Percentiles rank a stretch among this genome's conserved stretches.
These are phyloP conservation scores for Mycena latifolia DNA, from an alignment of 768 basidiomycete genomes.

Conservation along the genomic window DNA sequence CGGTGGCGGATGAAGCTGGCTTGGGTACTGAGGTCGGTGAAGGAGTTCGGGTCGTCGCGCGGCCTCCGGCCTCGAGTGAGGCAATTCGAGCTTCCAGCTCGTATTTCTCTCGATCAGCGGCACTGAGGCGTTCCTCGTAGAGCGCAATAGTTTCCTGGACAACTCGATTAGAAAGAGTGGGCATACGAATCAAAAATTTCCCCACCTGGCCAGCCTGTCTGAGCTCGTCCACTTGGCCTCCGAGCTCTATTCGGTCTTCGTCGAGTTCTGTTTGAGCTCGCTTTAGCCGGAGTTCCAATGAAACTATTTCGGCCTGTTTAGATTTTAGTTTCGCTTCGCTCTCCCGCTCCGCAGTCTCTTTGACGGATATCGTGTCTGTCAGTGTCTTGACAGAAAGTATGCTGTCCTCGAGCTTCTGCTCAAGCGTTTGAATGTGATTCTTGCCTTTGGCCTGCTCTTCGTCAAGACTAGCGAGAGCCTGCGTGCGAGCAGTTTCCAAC, in stretches of 20 bases:
- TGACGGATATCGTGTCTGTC: conserved; percentile 63
- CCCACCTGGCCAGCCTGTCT: conserved; percentile 89
- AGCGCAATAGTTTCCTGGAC: conserved; percentile 91
- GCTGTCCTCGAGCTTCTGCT: conserved; percentile 51
- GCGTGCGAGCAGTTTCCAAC: conserved; percentile 58
- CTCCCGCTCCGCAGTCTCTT: conserved; percentile 64
- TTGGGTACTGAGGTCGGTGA: conserved; percentile 45
- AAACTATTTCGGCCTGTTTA: conserved; percentile 71
- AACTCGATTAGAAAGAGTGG: conserved; percentile 21
- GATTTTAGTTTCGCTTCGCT: conserved; percentile 62
- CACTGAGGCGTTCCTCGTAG: conserved; percentile 90
- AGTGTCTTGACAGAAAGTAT: conserved; percentile 60
- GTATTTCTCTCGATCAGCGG: conserved; percentile 77
- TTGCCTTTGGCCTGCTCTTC: conserved; percentile 61
- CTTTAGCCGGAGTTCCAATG: conserved; percentile 57
- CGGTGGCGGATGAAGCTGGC: conserved; percentile 73
- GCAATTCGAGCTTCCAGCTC: conserved; percentile 80
- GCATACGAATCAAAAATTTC: conserved; percentile 3
- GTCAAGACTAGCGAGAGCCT: conserved; percentile 55
- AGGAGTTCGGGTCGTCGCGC: conserved; percentile 45
- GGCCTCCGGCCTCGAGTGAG: conserved; percentile 63
- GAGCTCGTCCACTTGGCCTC: conserved; percentile 84
- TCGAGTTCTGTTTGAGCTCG: conserved; percentile 48
- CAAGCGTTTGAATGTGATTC: conserved; percentile 46
- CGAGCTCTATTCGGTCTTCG: conserved; percentile 76